Evolutionary conservation across 495 filamentous ascomycete species (phyloP), one percentile per base, ranked within the genome.

Genomic region (Penicillium taxi): DNA sequence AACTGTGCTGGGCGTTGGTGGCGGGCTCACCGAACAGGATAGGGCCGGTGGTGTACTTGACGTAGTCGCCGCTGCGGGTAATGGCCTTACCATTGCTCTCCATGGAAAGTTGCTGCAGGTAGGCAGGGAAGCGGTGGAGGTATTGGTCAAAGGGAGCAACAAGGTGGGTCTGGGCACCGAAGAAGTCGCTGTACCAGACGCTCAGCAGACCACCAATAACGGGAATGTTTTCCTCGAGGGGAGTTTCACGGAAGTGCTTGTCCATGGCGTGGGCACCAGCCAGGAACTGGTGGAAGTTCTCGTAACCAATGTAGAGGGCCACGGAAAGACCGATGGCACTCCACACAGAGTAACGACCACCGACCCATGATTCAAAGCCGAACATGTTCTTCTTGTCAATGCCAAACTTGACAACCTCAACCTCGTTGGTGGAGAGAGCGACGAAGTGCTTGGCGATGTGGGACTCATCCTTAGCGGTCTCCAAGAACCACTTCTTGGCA

Each of bases 361-460:
- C 91, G 38, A 98, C 91, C 91, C 91, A 98, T 61, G 82, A 89
- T 60, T 86, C 85, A 61, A 98, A 98, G 49, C 86, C 87, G 49
- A 98, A 98, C 93, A 98, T 98, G 73, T 98, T 98, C 71, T 84
- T 83, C 54, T 77, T 80, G 66, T 95, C 87, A 62, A 98, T 98
- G 43, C 91, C 91, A 50, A 98, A 96, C 71, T 96, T 96, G 58
- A 82, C 86, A 45, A 98, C 91, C 72, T 96, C 88, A 24, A 69
- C 60, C 64, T 88, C 82, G 67, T 98, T 98, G 54, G 93, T 98
- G 21, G 93, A 96, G 34, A 98, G 80, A 30, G 93, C 93, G 24
- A 96, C 91, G 49, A 98, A 98, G 72, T 98, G 91, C 77, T 96
- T 96, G 42, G 91, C 86, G 48, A 98, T 91, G 49, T 77, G 68